phyloP scores from a whole-genome alignment of 768 basidiomycete genomes.

The Mrakia gelida region DNA sequence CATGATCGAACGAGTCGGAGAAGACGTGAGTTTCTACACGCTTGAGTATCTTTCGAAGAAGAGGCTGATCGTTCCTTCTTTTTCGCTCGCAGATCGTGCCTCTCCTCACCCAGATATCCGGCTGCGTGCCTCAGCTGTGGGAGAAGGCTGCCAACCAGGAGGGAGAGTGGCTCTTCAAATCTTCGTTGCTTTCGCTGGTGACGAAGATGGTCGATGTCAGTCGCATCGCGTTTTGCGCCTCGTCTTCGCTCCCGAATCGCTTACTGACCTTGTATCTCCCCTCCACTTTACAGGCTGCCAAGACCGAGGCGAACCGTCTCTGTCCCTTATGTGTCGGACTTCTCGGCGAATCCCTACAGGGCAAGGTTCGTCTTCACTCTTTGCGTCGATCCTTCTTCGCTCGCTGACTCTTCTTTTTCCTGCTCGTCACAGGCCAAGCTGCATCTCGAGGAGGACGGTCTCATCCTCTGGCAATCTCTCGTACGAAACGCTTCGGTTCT shows the following conservation, averaged over 20 bases:
- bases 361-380: neutral
- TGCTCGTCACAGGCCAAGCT: conserved; percentile 11
- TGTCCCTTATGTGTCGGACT: conserved; percentile 25
- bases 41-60: neutral
- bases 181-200: conserved; percentile 7
- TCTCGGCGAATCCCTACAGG: conserved; percentile 17
- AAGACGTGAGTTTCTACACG: conserved; percentile 11
- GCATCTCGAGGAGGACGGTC: conserved; percentile 28
- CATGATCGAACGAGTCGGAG: conserved; percentile 28
- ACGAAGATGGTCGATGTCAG: conserved; percentile 31
- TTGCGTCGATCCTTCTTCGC: neutral
- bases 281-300: neutral
- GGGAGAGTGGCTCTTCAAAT: conserved; percentile 32
- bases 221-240: no score
- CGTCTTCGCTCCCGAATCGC: neutral
- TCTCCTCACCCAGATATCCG: conserved; percentile 16
- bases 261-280: neutral
- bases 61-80: neutral
- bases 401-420: neutral
- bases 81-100: conserved; percentile 19
- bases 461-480: conserved; percentile 29
- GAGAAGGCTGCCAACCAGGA: conserved; percentile 12
- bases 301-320: conserved; percentile 8
- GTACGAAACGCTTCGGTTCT: conserved; percentile 17
- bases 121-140: conserved; percentile 25